Evolutionary conservation across 192 early-diverging fungal species (phyloP).

Genomic region (Paraglomus brasilianum): DNA sequence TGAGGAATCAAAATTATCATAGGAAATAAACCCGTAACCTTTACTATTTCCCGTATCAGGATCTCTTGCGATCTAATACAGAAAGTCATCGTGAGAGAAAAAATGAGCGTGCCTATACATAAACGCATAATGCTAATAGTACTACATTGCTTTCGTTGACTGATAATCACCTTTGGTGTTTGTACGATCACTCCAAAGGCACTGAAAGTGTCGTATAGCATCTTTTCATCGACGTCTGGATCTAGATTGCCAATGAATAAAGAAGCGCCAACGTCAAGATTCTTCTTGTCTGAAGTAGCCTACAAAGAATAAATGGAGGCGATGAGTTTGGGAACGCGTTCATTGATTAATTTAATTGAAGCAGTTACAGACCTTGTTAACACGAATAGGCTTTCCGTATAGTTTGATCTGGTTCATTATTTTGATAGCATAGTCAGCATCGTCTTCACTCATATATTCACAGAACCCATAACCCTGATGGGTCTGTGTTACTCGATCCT

Average conservation of each 20-base stretch:
- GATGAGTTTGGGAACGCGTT: background rate
- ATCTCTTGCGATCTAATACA: constrained; percentile 77
- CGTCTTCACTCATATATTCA: constrained; percentile 91
- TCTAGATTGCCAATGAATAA: constrained; percentile 97
- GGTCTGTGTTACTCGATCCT: constrained; percentile 92
- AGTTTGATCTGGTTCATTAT: constrained; percentile 97
- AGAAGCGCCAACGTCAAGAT: constrained; percentile 92
- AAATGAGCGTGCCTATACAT: constrained; percentile 14
- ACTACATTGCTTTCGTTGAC: background rate
- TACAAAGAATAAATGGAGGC: constrained; percentile 13
- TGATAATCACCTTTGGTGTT: constrained; percentile 62
- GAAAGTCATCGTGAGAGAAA: constrained; percentile 7
- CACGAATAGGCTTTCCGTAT: constrained; percentile 91
- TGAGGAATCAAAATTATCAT: constrained; percentile 91
- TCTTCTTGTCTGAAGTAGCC: constrained; percentile 79
- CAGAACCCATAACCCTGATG: constrained; percentile 96
- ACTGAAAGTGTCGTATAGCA: constrained; percentile 91
- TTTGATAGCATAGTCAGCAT: constrained; percentile 95
- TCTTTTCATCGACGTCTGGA: constrained; percentile 85
- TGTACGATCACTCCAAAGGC: constrained; percentile 91
- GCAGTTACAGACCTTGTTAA: constrained; percentile 70
- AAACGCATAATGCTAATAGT: background rate
- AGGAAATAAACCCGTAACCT: constrained; percentile 92
- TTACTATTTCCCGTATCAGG: constrained; percentile 80
- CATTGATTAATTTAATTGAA: background rate